Evolutionary conservation across 1,139 yeast genomes (phyloP).

Genomic region (Scheffersomyces stambukii): DNA sequence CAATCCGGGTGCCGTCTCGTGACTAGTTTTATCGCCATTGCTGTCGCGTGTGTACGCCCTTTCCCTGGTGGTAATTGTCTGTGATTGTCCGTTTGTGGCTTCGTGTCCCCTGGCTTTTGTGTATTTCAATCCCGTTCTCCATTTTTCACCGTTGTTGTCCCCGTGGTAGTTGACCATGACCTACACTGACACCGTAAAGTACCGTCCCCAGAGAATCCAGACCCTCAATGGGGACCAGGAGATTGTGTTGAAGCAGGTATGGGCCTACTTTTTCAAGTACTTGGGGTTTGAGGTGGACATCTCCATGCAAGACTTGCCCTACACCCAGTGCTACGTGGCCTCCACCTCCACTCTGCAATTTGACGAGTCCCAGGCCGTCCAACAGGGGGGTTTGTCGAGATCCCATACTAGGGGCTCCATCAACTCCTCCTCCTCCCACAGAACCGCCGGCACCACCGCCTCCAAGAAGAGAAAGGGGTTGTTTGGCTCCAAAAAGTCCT

Average conservation of each 20-base stretch:
- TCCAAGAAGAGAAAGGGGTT: constrained; percentile 22
- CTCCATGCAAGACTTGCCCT: constrained; percentile 27
- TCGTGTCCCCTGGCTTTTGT: too few species aligned
- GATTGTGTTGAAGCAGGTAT: constrained; percentile 34
- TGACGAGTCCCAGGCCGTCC: constrained; percentile 15
- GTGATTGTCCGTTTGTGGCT: too few species aligned
- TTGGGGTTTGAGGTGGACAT: constrained; percentile 36
- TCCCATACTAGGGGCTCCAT: constrained; percentile 26
- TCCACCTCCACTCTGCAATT: constrained; percentile 21
- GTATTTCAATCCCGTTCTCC: too few species aligned
- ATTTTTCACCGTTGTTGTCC: too few species aligned
- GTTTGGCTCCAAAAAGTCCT: constrained; percentile 14
- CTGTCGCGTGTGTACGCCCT: too few species aligned
- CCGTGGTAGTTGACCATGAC: too few species aligned
- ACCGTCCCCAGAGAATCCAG: constrained; percentile 41
- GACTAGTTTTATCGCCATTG: too few species aligned
- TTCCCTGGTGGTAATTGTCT: too few species aligned
- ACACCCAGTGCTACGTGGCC: constrained; percentile 31
- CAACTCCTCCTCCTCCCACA: constrained; percentile 19
- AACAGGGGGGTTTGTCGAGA: constrained; percentile 20
- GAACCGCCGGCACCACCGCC: too few species aligned
- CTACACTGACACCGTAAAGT: constrained; percentile 10
- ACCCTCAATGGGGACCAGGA: constrained; percentile 40
- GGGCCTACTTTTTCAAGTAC: constrained; percentile 36
- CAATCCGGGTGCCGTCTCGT: too few species aligned